Evolutionary conservation across 495 filamentous ascomycete genomes (phyloP).

Genomic region (Podospora fimiseda): DNA sequence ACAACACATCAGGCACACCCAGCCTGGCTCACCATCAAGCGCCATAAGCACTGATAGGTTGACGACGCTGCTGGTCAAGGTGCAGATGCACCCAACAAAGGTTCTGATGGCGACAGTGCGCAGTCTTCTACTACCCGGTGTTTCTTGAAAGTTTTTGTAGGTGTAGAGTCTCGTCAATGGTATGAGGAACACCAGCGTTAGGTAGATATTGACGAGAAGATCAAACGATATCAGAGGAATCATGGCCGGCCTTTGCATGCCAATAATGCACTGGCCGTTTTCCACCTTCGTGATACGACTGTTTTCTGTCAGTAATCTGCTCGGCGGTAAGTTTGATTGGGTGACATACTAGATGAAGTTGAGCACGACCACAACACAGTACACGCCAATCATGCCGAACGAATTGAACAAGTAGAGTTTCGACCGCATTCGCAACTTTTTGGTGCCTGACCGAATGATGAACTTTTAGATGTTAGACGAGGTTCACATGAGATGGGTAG

Average conservation of each 20-base stretch:
- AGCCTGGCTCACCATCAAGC: slow-evolving; percentile 47
- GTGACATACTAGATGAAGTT: slow-evolving; percentile 47
- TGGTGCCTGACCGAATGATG: slow-evolving; percentile 38
- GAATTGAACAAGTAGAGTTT: slow-evolving; percentile 47
- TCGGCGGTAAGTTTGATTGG: too few species aligned
- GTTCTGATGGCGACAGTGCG: slow-evolving; percentile 39
- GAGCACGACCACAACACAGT: slow-evolving; percentile 38
- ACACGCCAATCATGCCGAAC: slow-evolving; percentile 48
- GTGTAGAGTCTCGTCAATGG: slow-evolving; percentile 39
- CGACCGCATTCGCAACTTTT: slow-evolving; percentile 38
- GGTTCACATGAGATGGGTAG: neutral
- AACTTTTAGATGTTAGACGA: slow-evolving; percentile 28
- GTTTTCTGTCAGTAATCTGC: too few species aligned
- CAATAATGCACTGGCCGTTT: slow-evolving; percentile 45
- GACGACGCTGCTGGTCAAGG: slow-evolving; percentile 42
- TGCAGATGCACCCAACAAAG: slow-evolving; percentile 44
- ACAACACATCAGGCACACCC: slow-evolving; percentile 53
- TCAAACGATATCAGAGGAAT: slow-evolving; percentile 47
- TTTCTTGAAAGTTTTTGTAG: slow-evolving; percentile 30
- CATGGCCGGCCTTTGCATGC: slow-evolving; percentile 44
- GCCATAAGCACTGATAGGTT: slow-evolving; percentile 47
- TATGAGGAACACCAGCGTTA: slow-evolving; percentile 44
- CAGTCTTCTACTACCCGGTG: slow-evolving; percentile 28
- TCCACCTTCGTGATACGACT: slow-evolving; percentile 44
- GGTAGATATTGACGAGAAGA: slow-evolving; percentile 46